Evolutionary conservation across 805 yeast genomes (phyloP).

Genomic region (Metschnikowia colocasiae): DNA sequence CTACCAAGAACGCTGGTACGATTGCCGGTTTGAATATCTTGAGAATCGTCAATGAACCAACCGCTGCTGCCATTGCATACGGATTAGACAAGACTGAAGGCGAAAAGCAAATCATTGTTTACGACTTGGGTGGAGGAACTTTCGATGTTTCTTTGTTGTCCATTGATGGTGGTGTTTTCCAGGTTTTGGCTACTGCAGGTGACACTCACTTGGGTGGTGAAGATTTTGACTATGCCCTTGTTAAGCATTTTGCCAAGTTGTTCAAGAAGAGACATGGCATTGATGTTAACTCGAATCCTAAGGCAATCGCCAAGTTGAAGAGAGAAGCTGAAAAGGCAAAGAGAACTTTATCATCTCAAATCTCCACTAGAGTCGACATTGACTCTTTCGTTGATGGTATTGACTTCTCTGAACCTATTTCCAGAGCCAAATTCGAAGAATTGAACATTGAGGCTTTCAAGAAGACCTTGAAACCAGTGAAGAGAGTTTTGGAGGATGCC

Average conservation of each 20-base stretch:
- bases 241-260: slow-evolving; percentile 18
- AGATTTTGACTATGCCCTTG: slow-evolving; percentile 21
- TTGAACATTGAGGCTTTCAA: slow-evolving; percentile 22
- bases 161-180: slow-evolving; percentile 22
- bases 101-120: slow-evolving; percentile 21
- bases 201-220: slow-evolving; percentile 25
- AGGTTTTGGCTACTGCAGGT: slow-evolving; percentile 40
- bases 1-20: slow-evolving; percentile 23
- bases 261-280: slow-evolving; percentile 21
- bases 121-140: slow-evolving; percentile 25
- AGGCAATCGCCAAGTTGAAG: slow-evolving; percentile 23
- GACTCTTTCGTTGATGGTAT: slow-evolving; percentile 22
- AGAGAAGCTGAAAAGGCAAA: slow-evolving; percentile 24
- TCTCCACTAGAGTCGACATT: slow-evolving; percentile 19
- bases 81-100: slow-evolving; percentile 25
- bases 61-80: slow-evolving; percentile 28
- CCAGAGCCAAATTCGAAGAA: slow-evolving; percentile 22
- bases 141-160: slow-evolving; percentile 25
- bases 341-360: slow-evolving; percentile 23
- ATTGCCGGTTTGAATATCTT: slow-evolving; percentile 22
- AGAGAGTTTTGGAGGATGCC: slow-evolving; percentile 20
- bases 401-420: slow-evolving; percentile 21
- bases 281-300: slow-evolving; percentile 18
- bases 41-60: slow-evolving; percentile 23
- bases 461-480: slow-evolving; percentile 22